phyloP scores from a whole-genome alignment of 1,284 basidiomycete genomes.

The Termitomyces sp. region DNA sequence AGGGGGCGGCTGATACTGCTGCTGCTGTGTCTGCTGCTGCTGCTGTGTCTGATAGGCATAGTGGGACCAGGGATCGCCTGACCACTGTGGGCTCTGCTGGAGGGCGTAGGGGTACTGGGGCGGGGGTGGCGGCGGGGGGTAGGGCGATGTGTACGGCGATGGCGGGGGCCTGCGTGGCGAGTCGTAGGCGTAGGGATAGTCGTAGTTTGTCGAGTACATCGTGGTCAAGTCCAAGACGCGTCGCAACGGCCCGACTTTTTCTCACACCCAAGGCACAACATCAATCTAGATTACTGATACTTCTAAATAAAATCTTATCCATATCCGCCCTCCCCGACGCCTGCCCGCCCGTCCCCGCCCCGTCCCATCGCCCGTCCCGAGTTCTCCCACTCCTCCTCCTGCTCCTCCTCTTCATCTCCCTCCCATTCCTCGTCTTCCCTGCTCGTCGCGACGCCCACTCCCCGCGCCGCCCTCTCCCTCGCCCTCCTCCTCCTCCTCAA shows the following conservation, averaged over 20 bases:
- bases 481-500: slow-evolving; percentile 69
- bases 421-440: slow-evolving; percentile 31
- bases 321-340: slow-evolving; percentile 15
- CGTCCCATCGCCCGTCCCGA: background rate
- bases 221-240: too few relatives aligned
- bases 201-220: slow-evolving; percentile 48
- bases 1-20: background rate
- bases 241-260: too few relatives aligned
- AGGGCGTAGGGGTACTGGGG: background rate
- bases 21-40: too few relatives aligned
- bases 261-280: too few relatives aligned
- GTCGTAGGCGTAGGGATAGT: slow-evolving; percentile 37
- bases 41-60: too few relatives aligned
- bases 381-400: slow-evolving; percentile 22
- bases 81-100: background rate
- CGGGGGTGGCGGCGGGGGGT: slow-evolving; percentile 20
- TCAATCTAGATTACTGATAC: too few relatives aligned
- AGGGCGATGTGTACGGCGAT: slow-evolving; percentile 12
- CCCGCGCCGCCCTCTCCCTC: slow-evolving; percentile 66
- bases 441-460: slow-evolving; percentile 31
- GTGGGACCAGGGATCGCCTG: background rate
- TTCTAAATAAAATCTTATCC: slow-evolving; percentile 21
- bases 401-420: slow-evolving; percentile 20
- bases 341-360: slow-evolving; percentile 19
- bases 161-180: slow-evolving; percentile 13